Evolutionary conservation across 2,329 filamentous ascomycete genomes (phyloP), one percentile per base, ranked within the genome.

Genomic region (Alternaria novae-zelandiae): DNA sequence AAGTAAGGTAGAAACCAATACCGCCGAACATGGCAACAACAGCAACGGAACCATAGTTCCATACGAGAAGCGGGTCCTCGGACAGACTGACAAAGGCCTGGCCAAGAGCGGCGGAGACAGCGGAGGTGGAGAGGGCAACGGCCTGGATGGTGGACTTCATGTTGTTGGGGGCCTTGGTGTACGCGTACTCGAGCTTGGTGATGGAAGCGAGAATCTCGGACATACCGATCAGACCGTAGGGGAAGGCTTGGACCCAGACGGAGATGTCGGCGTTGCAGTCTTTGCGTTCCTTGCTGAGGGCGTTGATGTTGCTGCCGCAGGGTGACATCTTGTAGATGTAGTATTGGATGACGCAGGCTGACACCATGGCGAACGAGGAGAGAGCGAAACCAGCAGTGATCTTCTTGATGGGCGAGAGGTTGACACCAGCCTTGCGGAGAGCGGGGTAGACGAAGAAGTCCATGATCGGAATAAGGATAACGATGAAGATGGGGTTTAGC

Each of bases 331-430:
- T 74, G 65, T 79, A 79, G 58, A 90, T 88, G 63, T 85, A 83
- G 63, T 85, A 83, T 72, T 90, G 87, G 2, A 88, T 78, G 4
- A 88, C 82, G 20, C 84, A 83, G 5, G 88, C 86, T 17, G 85
- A 86, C 6, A 88, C 78, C 80, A 89, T 89, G 3, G 90, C 87
- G 21, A 89, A 70, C 3, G 88, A 84, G 25, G 86, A 89, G 54
- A 91, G 83, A 62, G 88, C 78, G 82, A 94, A 94, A 44, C 91
- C 92, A 7, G 84, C 78, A 0, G 90, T 86, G 80, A 94, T 94
- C 77, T 89, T 90, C 83, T 90, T 93, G 81, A 94, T 91, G 46
- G 91, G 92, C 1, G 86, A 90, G 81, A 94, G 91, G 57, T 83
- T 82, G 74, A 93, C 84, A 43, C 86, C 87, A 23, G 86, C 64